Evolutionary conservation across 441 rosid species (phyloP).

Genomic region (Bocquillonia castaneifolia): DNA sequence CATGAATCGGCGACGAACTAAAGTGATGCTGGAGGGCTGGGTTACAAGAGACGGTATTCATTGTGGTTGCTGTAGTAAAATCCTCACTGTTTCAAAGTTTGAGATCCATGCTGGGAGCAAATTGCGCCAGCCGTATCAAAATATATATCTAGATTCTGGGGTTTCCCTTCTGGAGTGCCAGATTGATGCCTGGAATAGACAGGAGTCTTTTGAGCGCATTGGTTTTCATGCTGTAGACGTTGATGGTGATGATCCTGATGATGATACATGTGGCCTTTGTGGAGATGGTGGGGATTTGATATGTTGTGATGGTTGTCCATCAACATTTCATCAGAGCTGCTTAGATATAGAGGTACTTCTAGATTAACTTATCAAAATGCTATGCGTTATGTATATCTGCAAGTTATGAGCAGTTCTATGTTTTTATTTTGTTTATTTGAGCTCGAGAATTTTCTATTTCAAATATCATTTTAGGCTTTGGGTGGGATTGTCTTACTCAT

Average conservation of each 20-base stretch:
- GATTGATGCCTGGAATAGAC: slow-evolving; percentile 82
- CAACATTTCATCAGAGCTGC: slow-evolving; percentile 94
- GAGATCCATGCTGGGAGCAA: slow-evolving; percentile 99
- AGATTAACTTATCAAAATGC: background rate
- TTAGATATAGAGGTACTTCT: slow-evolving; percentile 62
- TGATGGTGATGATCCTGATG: slow-evolving; percentile 89
- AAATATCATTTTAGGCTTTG: background rate
- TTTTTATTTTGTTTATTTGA: slow-evolving; percentile 5
- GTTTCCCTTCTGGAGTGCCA: slow-evolving; percentile 81
- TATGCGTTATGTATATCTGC: background rate
- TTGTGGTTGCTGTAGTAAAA: slow-evolving; percentile 95
- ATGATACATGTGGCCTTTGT: slow-evolving; percentile 93
- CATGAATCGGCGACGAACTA: slow-evolving; percentile 70
- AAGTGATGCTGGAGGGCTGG: slow-evolving; percentile 92
- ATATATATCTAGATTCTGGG: slow-evolving; percentile 85
- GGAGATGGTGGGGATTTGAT: slow-evolving; percentile 98
- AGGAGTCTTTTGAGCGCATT: slow-evolving; percentile 44
- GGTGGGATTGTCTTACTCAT: background rate
- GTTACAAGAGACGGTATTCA: slow-evolving; percentile 84
- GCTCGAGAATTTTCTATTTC: background rate
- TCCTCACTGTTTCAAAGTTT: slow-evolving; percentile 74
- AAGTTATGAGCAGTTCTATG: background rate
- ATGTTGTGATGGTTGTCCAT: slow-evolving; percentile 96
- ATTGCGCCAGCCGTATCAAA: slow-evolving; percentile 78
- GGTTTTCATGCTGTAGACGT: slow-evolving; percentile 53